A percentile compares a stretch with the other conserved stretches of the same genome.
These are phyloP conservation scores for Bromus sterilis DNA, from an alignment of 176 grass and related monocot species.

Conservation along the genomic window DNA sequence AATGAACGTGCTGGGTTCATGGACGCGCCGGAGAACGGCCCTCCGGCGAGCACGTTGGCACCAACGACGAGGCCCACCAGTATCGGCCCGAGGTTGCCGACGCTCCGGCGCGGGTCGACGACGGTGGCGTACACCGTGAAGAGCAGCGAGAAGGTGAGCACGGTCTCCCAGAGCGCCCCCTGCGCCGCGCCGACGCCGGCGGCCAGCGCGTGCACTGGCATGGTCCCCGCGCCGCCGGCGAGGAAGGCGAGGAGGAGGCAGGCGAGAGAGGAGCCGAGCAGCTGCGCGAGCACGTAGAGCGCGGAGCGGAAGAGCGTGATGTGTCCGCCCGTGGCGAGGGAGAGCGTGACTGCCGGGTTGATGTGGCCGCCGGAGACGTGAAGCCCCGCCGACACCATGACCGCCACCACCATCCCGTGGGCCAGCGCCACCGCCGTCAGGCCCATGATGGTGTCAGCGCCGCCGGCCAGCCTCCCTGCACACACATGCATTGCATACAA, in stretches of 20 bases:
- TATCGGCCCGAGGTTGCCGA: slow-evolving; percentile 35
- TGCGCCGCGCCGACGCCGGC: slow-evolving; percentile 33
- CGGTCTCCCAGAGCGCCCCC: slow-evolving; percentile 62
- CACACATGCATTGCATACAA: background rate
- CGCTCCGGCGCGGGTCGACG: slow-evolving; percentile 42
- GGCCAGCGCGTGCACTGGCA: slow-evolving; percentile 58
- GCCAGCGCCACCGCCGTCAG: slow-evolving; percentile 73
- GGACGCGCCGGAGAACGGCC: slow-evolving; percentile 62
- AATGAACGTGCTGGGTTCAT: slow-evolving; percentile 94
- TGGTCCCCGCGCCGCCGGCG: slow-evolving; percentile 17
- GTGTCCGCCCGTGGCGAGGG: slow-evolving; percentile 54
- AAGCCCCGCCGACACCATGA: slow-evolving; percentile 72
- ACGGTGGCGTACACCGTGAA: slow-evolving; percentile 74
- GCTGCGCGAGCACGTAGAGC: slow-evolving; percentile 57
- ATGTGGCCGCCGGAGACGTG: slow-evolving; percentile 86
- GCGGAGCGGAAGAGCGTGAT: slow-evolving; percentile 65
- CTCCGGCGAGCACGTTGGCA: slow-evolving; percentile 71
- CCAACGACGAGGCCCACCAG: slow-evolving; percentile 63
- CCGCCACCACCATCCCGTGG: slow-evolving; percentile 63
- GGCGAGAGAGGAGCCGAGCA: slow-evolving; percentile 45
- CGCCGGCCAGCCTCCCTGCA: slow-evolving; percentile 54
- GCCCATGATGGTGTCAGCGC: slow-evolving; percentile 51
- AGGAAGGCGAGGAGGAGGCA: slow-evolving; percentile 76
- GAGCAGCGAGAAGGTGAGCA: slow-evolving; percentile 87
- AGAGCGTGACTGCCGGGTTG: slow-evolving; percentile 78